Evolutionary conservation across 1,284 basidiomycete genomes (phyloP).

Genomic region (Chalciporus sp.): DNA sequence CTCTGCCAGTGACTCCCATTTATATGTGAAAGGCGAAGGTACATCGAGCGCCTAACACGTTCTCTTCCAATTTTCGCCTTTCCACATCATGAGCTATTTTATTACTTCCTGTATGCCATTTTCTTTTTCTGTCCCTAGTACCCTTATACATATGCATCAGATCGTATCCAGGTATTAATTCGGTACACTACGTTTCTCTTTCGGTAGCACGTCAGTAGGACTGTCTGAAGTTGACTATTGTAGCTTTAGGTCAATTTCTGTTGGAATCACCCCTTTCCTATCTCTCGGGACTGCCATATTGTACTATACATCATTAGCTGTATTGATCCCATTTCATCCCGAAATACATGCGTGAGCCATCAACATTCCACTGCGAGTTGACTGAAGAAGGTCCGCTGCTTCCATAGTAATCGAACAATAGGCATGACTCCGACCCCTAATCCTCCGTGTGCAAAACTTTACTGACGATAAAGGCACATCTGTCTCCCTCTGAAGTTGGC

Average conservation of each 20-base stretch:
- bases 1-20: not conserved
- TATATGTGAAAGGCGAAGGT: not conserved
- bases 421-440: constrained; percentile 2
- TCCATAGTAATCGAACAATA: constrained; percentile 3
- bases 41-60: constrained; percentile 7
- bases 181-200: constrained; percentile 12
- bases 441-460: constrained; percentile 5
- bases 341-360: not conserved
- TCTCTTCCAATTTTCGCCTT: not conserved
- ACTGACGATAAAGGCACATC: constrained; percentile 7
- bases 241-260: not conserved
- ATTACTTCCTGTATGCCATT: constrained; percentile 11
- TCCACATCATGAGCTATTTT: not conserved
- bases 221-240: constrained; percentile 1
- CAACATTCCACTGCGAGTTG: too few relatives aligned
- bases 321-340: constrained; percentile 1
- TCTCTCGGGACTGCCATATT: not conserved
- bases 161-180: constrained; percentile 16
- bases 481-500: constrained; percentile 2
- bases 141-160: not conserved
- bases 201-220: not conserved
- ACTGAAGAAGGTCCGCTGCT: not conserved
- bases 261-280: not conserved
- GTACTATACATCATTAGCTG: constrained; percentile 2
- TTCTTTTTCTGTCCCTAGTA: not conserved